Conservation (phyloP, 305 asterid genomes). For the Petunia hybrid region DNA sequence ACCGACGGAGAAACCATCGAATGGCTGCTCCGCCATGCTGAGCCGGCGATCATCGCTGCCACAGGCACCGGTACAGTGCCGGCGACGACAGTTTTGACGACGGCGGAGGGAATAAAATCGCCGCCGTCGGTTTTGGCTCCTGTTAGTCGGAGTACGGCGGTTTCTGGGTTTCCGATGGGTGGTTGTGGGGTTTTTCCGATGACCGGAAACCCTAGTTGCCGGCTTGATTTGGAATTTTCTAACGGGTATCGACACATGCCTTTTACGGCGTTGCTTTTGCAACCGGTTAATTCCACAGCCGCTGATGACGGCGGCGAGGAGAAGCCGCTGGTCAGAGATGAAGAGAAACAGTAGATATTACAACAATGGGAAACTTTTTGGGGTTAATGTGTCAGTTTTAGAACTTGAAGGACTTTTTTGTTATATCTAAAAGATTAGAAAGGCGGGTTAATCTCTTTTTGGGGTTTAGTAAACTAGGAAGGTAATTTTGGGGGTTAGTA, state of each 20-base stretch:
- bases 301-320: conserved; percentile 44
- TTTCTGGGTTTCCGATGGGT: conserved; percentile 2
- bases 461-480: not conserved
- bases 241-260: conserved; percentile 61
- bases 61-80: conserved; percentile 73
- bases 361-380: not conserved
- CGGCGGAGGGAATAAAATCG: conserved; percentile 33
- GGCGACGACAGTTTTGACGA: conserved; percentile 47
- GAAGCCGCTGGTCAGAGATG: conserved; percentile 9
- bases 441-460: not conserved
- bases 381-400: conserved; percentile 12
- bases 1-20: conserved; percentile 80
- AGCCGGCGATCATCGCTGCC: conserved; percentile 62
- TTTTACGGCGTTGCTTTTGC: conserved; percentile 63
- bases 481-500: not conserved
- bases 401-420: not conserved
- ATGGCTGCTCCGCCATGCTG: conserved; percentile 81
- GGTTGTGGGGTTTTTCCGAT: not conserved
- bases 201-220: conserved; percentile 27
- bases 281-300: conserved; percentile 44
- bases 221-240: conserved; percentile 38
- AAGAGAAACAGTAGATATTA: conserved; percentile 36
- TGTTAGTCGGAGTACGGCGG: conserved; percentile 8
- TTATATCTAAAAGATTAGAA: not conserved
- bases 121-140: conserved; percentile 36